phyloP scores from a whole-genome alignment of 1,139 yeast species.

The Eremothecium sinecaudum region DNA sequence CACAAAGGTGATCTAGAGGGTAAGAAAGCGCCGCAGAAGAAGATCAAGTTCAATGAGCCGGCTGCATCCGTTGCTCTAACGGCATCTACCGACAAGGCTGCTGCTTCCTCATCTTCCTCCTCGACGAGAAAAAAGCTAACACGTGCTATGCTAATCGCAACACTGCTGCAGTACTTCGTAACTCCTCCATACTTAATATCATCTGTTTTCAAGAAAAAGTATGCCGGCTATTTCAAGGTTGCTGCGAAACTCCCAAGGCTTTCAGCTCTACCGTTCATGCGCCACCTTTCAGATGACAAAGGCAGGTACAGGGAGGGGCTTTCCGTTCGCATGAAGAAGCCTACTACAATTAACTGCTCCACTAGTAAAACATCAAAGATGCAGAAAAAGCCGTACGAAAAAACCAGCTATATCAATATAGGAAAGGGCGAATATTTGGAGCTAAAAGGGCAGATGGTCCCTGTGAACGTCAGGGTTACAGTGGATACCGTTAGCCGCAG shows the following conservation, averaged over 20 bases:
- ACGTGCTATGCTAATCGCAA: conserved; percentile 51
- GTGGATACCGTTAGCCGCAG: conserved; percentile 54
- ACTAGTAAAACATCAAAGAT: too few species aligned
- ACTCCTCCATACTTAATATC: conserved; percentile 79
- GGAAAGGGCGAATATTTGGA: conserved; percentile 54
- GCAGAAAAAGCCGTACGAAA: conserved; percentile 43
- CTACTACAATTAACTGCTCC: conserved; percentile 30
- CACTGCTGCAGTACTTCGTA: conserved; percentile 67
- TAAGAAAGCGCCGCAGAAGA: conserved; percentile 10
- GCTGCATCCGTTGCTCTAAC: conserved; percentile 20
- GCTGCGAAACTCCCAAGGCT: conserved; percentile 67
- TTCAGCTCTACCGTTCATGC: conserved; percentile 66
- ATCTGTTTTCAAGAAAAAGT: conserved; percentile 45
- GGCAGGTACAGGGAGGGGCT: conserved; percentile 53
- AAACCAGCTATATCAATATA: conserved; percentile 65
- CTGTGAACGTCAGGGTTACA: conserved; percentile 72
- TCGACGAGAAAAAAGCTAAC: conserved; percentile 19
- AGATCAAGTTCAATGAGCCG: conserved; percentile 7
- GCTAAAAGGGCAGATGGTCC: conserved; percentile 53
- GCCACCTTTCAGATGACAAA: conserved; percentile 32
- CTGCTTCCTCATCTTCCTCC: conserved; percentile 1
- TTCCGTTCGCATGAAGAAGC: conserved; percentile 49
- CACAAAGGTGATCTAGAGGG: background rate
- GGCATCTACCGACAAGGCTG: conserved; percentile 18
- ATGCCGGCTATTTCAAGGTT: conserved; percentile 43